phyloP scores from a whole-genome alignment of 768 basidiomycete species.

The Lactarius trivialis region DNA sequence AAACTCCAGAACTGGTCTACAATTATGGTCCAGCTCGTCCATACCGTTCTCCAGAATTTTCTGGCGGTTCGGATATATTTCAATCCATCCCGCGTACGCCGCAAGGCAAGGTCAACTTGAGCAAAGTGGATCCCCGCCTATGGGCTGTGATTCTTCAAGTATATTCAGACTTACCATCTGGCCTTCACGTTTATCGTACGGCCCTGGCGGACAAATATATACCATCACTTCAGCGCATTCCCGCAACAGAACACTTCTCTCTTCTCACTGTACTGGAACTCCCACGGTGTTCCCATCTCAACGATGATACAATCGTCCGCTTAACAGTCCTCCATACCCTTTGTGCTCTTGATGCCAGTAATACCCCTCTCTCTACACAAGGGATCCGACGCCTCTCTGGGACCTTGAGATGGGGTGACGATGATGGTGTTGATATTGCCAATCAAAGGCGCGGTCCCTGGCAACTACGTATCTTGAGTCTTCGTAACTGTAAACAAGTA shows the following conservation, averaged over 20 bases:
- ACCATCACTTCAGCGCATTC: constrained; percentile 51
- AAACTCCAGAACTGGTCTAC: constrained; percentile 42
- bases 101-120: constrained; percentile 18
- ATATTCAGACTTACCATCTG: constrained; percentile 45
- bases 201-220: constrained; percentile 51
- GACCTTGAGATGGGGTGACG: constrained; percentile 37
- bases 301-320: constrained; percentile 47
- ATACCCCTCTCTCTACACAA: constrained; percentile 43
- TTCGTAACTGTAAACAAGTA: constrained; percentile 18
- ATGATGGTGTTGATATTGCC: constrained; percentile 27
- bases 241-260: constrained; percentile 49
- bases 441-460: constrained; percentile 23
- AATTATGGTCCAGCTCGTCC: constrained; percentile 29
- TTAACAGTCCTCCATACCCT: constrained; percentile 50
- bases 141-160: constrained; percentile 61
- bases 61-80: constrained; percentile 31
- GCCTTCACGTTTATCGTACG: constrained; percentile 37
- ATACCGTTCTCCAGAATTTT: constrained; percentile 30
- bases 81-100: constrained; percentile 33
- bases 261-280: constrained; percentile 61
- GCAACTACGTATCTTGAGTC: constrained; percentile 23
- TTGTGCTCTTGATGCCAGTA: constrained; percentile 57
- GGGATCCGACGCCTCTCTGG: constrained; percentile 49
- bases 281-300: constrained; percentile 46
- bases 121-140: constrained; percentile 44